phyloP scores from a whole-genome alignment of 1,284 basidiomycete genomes.

The Moniliella sp. region DNA sequence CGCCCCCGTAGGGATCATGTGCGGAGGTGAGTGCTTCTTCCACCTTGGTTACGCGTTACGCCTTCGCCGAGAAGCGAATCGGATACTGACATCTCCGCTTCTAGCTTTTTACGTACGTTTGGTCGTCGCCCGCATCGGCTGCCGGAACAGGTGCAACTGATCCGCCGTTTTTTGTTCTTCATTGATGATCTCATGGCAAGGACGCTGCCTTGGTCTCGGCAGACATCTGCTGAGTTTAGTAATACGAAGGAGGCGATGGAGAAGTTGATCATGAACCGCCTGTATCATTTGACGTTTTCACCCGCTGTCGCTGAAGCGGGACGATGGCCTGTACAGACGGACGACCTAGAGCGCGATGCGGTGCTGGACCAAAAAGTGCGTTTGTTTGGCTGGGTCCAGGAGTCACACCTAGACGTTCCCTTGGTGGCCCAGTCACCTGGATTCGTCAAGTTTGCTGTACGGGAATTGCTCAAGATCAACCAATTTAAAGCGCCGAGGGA shows the following conservation, averaged over 20 bases:
- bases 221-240: slow-evolving; percentile 61
- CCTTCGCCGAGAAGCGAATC: neutral
- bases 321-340: slow-evolving; percentile 42
- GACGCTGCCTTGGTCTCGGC: slow-evolving; percentile 15
- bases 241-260: slow-evolving; percentile 97
- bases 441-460: slow-evolving; percentile 77
- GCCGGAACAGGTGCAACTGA: slow-evolving; percentile 28
- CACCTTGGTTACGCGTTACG: neutral
- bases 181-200: slow-evolving; percentile 24
- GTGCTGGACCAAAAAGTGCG: slow-evolving; percentile 69
- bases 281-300: slow-evolving; percentile 42
- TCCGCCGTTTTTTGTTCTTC: slow-evolving; percentile 31
- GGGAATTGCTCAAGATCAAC: slow-evolving; percentile 72
- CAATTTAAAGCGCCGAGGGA: slow-evolving; percentile 95
- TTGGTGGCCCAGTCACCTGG: slow-evolving; percentile 40
- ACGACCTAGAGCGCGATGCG: slow-evolving; percentile 80
- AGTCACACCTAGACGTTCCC: slow-evolving; percentile 55
- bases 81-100: neutral
- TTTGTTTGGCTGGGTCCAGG: slow-evolving; percentile 71
- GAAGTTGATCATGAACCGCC: slow-evolving; percentile 92
- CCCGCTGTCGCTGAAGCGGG: slow-evolving; percentile 26
- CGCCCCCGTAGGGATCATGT: slow-evolving; percentile 30
- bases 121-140: slow-evolving; percentile 27
- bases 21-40: slow-evolving; percentile 3
- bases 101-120: slow-evolving; percentile 28